These are phyloP conservation scores for Pseudogymnoascus sp. DNA, from an alignment of 2,329 filamentous ascomycete genomes.

Conservation along the genomic window DNA sequence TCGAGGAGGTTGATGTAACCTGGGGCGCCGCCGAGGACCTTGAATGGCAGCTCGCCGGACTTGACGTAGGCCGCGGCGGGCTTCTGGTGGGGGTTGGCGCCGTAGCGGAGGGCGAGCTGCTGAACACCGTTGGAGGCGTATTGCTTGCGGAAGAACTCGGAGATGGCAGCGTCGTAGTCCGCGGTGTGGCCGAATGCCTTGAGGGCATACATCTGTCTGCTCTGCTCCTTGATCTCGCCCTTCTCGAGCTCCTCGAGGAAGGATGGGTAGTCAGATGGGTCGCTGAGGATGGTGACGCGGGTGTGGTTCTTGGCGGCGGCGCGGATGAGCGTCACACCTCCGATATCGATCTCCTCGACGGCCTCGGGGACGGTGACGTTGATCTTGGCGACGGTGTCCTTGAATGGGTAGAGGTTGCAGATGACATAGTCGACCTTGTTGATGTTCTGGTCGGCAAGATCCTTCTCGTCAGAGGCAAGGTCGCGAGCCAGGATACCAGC, in stretches of 20 bases:
- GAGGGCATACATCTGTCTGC: slow-evolving; percentile 80
- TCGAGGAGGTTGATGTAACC: slow-evolving; percentile 98
- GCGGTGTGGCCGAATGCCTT: slow-evolving; percentile 99
- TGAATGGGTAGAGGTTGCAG: slow-evolving; percentile 99
- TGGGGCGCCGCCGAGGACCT: slow-evolving; percentile 78
- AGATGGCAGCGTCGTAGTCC: slow-evolving; percentile 90
- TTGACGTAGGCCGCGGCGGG: slow-evolving; percentile 77
- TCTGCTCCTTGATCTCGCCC: slow-evolving; percentile 77
- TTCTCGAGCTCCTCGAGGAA: slow-evolving; percentile 86
- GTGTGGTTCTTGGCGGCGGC: slow-evolving; percentile 97
- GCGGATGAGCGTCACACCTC: slow-evolving; percentile 90
- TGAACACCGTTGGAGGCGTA: slow-evolving; percentile 81
- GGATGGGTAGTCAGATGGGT: slow-evolving; percentile 86
- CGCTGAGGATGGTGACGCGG: slow-evolving; percentile 90
- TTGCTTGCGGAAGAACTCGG: slow-evolving; percentile 95
- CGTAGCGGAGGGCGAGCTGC: slow-evolving; percentile 82
- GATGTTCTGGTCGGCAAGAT: slow-evolving; percentile 90
- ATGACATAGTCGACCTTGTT: slow-evolving; percentile 92
- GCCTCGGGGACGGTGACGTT: slow-evolving; percentile 95
- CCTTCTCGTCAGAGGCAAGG: slow-evolving; percentile 91
- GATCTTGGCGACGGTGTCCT: slow-evolving; percentile 93
- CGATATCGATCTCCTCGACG: slow-evolving; percentile 98
- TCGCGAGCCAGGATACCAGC: slow-evolving; percentile 86
- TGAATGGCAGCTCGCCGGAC: slow-evolving; percentile 78
- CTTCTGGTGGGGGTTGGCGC: slow-evolving; percentile 97